Percentiles rank a stretch among this genome's conserved stretches.
phyloP scores from a whole-genome alignment of 2,329 filamentous ascomycete species.

The Macrophomina phaseolina region DNA sequence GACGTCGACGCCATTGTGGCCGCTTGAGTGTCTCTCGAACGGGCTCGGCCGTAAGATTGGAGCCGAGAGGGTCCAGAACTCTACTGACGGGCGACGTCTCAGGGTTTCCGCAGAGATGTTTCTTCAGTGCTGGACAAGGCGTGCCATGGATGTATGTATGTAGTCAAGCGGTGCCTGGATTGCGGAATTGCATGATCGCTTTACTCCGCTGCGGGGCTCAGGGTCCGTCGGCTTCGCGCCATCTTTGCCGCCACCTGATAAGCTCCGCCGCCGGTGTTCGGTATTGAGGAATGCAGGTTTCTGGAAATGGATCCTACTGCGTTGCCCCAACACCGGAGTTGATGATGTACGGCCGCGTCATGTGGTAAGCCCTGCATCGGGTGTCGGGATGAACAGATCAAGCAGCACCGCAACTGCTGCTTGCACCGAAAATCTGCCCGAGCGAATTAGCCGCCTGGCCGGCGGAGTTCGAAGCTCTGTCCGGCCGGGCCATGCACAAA shows the following conservation, averaged over 20 bases:
- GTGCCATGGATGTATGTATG: neutral
- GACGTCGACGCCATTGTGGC: conserved; percentile 21
- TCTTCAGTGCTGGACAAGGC: neutral
- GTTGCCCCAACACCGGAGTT: no score
- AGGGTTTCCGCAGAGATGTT: neutral
- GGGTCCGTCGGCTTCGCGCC: conserved; percentile 2
- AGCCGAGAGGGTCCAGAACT: neutral
- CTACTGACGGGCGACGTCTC: neutral
- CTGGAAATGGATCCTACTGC: no score
- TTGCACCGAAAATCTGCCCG: no score
- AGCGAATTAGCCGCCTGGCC: no score
- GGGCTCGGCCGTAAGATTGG: neutral
- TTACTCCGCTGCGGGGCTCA: conserved; percentile 19
- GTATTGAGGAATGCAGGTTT: neutral
- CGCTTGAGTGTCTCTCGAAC: neutral
- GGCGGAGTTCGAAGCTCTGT: no score
- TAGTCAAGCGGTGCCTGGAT: neutral
- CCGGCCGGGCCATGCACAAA: no score
- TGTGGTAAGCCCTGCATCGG: no score
- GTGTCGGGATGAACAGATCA: no score
- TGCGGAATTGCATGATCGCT: conserved; percentile 19
- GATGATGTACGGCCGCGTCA: no score
- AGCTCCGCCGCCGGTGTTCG: conserved; percentile 13
- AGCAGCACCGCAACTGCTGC: no score
- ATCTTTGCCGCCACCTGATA: neutral